A percentile compares a stretch with the other conserved stretches of the same genome.
Conservation (phyloP, 2,329 filamentous ascomycete species). For the Stemphylium beticola region DNA sequence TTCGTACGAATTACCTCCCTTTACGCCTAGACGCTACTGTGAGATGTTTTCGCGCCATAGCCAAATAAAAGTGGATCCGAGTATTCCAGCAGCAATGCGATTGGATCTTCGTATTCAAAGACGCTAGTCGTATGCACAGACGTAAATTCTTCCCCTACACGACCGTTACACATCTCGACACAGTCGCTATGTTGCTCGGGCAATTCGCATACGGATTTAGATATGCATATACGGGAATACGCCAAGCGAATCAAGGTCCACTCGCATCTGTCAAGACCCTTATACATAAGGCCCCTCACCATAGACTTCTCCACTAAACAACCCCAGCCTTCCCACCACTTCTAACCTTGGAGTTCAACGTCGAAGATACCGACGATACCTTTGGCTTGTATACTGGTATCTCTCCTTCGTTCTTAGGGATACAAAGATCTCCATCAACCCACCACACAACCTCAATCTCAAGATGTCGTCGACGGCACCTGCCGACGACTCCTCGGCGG, state of each 20-base stretch:
- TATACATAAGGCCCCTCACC: conserved; percentile 1
- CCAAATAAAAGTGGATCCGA: background rate
- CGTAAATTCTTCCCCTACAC: background rate
- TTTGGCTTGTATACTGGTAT: background rate
- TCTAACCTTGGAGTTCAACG: background rate
- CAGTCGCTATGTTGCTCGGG: background rate
- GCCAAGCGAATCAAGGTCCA: background rate
- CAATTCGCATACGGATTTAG: background rate
- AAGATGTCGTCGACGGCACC: conserved; percentile 21
- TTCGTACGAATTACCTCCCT: too few relatives aligned
- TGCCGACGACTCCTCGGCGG: conserved; percentile 15
- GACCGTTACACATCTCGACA: background rate
- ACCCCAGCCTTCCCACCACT: background rate
- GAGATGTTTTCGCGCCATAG: background rate
- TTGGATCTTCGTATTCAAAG: conserved; percentile 5
- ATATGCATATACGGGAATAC: conserved; percentile 4
- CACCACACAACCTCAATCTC: background rate
- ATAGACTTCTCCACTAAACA: background rate
- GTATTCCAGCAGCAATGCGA: conserved; percentile 5
- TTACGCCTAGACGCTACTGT: too few relatives aligned
- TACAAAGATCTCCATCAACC: background rate
- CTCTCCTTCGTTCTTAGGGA: background rate
- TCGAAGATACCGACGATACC: background rate
- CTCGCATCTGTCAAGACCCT: background rate
- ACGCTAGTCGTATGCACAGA: conserved; percentile 12